phyloP scores from a whole-genome alignment of 225 moss, liverwort and hornwort genomes.

The Antitrichia curtipendula region DNA sequence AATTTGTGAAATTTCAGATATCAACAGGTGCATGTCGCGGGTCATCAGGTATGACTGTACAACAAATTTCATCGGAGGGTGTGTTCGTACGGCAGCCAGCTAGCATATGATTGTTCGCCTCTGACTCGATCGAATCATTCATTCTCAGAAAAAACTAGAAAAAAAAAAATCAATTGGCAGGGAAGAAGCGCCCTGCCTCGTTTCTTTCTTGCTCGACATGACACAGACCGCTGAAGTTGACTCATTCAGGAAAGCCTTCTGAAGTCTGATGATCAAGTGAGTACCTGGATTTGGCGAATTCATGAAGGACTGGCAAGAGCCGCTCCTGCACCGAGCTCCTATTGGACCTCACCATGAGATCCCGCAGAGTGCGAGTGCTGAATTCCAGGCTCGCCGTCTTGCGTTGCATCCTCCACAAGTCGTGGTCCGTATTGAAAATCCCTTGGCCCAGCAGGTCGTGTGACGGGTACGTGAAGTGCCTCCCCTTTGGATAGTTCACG shows the following conservation, averaged over 20 bases:
- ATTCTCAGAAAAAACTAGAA: neutral
- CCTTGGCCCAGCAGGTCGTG: slow-evolving; percentile 47
- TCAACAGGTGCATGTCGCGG: neutral
- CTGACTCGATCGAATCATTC: neutral
- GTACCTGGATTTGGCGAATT: slow-evolving; percentile 17
- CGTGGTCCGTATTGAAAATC: slow-evolving; percentile 48
- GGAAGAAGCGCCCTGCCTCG: neutral
- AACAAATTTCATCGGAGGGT: too few species aligned
- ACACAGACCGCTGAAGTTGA: neutral
- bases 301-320: slow-evolving; percentile 27
- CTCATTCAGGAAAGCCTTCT: neutral
- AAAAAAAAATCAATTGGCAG: neutral
- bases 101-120: neutral
- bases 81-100: neutral
- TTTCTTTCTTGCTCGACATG: neutral
- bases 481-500: slow-evolving; percentile 40
- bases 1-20: neutral
- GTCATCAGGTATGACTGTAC: neutral
- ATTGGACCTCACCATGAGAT: slow-evolving; percentile 46
- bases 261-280: neutral
- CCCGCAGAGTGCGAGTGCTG: slow-evolving; percentile 38
- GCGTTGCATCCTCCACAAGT: slow-evolving; percentile 40
- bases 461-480: slow-evolving; percentile 40
- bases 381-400: slow-evolving; percentile 55
- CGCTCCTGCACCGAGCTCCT: slow-evolving; percentile 30